A percentile compares a stretch with the other conserved stretches of the same genome.
These are phyloP conservation scores for Nakaseomyces bracarensis DNA, from an alignment of 1,139 yeast genomes.

Conservation along the genomic window DNA sequence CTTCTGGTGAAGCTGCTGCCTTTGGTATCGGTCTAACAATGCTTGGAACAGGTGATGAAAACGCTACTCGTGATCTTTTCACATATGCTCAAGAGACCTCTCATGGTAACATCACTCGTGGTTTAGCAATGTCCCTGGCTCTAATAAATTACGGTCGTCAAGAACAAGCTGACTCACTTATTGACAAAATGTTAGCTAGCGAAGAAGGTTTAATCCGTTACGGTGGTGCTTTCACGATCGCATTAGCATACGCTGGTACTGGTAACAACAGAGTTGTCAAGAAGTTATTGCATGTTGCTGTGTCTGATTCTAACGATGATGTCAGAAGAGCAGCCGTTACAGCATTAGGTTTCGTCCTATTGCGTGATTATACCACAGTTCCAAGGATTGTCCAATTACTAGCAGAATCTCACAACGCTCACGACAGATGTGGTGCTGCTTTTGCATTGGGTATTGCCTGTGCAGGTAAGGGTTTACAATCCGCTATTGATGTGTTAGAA, in stretches of 20 bases:
- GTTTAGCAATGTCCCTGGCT: constrained; percentile 84
- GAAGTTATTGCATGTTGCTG: constrained; percentile 83
- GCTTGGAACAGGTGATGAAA: constrained; percentile 83
- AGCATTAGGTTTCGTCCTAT: constrained; percentile 84
- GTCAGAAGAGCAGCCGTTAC: constrained; percentile 95
- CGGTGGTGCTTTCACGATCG: constrained; percentile 92
- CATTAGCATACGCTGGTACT: constrained; percentile 95
- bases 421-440: constrained; percentile 97
- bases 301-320: constrained; percentile 92
- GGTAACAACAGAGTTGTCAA: constrained; percentile 84
- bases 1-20: constrained; percentile 96
- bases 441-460: constrained; percentile 95
- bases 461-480: constrained; percentile 85
- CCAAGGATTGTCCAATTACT: constrained; percentile 91
- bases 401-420: constrained; percentile 94
- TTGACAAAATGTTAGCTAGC: constrained; percentile 58
- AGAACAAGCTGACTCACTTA: constrained; percentile 66
- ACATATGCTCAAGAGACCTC: constrained; percentile 92
- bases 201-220: constrained; percentile 84
- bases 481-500: constrained; percentile 87
- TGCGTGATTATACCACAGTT: constrained; percentile 86
- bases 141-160: constrained; percentile 80
- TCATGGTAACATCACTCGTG: constrained; percentile 91
- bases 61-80: constrained; percentile 72
- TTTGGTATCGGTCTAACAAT: constrained; percentile 91